phyloP scores from a whole-genome alignment of 108 stramenopile genomes.

The Nitzschia sp. region DNA sequence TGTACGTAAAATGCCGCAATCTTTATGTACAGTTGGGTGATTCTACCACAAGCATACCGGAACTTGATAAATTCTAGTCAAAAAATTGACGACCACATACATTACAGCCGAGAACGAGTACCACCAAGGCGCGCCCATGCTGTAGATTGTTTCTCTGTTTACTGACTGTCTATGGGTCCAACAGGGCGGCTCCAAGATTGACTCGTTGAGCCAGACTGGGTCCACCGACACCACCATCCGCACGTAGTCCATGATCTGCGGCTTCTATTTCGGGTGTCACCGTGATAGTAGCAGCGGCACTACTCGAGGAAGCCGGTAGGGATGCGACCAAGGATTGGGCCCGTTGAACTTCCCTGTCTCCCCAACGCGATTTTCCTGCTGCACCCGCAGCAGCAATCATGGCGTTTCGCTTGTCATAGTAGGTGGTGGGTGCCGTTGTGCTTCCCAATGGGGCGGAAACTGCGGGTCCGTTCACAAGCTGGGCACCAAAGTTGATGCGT shows the following conservation, averaged over 20 bases:
- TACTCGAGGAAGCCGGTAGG: background rate
- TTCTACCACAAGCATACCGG: no score
- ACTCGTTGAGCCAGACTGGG: conserved; percentile 51
- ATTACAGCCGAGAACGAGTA: no score
- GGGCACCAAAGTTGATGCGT: conserved; percentile 46
- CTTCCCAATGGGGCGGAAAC: conserved; percentile 1
- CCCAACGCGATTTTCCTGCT: conserved; percentile 75
- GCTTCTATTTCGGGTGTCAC: conserved; percentile 40
- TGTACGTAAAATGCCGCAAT: no score
- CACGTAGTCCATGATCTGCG: conserved; percentile 59
- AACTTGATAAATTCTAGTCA: no score
- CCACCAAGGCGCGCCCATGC: no score
- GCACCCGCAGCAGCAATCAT: conserved; percentile 41
- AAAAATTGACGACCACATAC: no score
- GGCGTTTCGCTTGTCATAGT: conserved; percentile 39
- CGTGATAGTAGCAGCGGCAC: background rate
- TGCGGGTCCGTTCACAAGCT: conserved; percentile 4
- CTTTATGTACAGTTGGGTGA: no score
- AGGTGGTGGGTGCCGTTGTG: background rate
- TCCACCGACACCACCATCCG: conserved; percentile 62
- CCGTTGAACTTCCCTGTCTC: conserved; percentile 44
- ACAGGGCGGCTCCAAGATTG: conserved; percentile 25
- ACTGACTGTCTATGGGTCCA: background rate
- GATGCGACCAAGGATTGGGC: conserved; percentile 7
- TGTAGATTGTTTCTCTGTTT: no score